Evolutionary conservation across 2,329 filamentous ascomycete species (phyloP), one percentile per base, ranked within the genome.

Genomic region (Dactylellina drechsleri): DNA sequence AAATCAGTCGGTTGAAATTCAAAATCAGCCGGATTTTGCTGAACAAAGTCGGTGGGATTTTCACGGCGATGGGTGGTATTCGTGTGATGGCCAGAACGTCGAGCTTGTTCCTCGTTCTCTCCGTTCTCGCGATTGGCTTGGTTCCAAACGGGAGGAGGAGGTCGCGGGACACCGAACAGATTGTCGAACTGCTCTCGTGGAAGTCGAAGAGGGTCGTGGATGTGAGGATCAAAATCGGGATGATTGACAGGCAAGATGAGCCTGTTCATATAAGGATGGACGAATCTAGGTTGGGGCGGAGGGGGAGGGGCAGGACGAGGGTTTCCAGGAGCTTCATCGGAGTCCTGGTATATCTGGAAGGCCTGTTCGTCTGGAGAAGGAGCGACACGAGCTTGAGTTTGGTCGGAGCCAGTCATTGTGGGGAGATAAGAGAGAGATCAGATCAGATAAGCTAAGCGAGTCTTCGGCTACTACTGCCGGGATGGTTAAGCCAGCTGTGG

Each of bases 201-300:
- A 28, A 64, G 65, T 13, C 61, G 31, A 5, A 61, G 28, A 1
- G 62, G 56, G 28, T 67, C 70, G 70, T 67, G 70, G n/a, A 66
- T 36, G 28, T 64, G 64, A 0, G 70, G 62, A 31, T 74, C 53
- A 40, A 67, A 74, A 16, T 50, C 50, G 20, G 62, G 70, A 31
- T 66, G 70, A 13, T 74, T 40, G 28, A 61, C 43, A 4, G 70
- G 56, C 10, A 74, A 31, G 16, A 74, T 26, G 16, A 62, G 41
- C 23, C 43, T 47, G 43, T 49, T 49, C 41, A 60, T 23, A 13
- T 16, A 60, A 1, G 57, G 57, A 36, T 60, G 57, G 1, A 60
- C 2, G 23, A 60, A 60, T 10, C 31, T 8, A 7, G 31, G 31
- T 36, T 2, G 23, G 23, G 23, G 2, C 6, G 31, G 31, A 36